Percentiles rank a stretch among this genome's conserved stretches.
phyloP scores from a whole-genome alignment of 2,329 filamentous ascomycete species.

The Fusarium coicis region DNA sequence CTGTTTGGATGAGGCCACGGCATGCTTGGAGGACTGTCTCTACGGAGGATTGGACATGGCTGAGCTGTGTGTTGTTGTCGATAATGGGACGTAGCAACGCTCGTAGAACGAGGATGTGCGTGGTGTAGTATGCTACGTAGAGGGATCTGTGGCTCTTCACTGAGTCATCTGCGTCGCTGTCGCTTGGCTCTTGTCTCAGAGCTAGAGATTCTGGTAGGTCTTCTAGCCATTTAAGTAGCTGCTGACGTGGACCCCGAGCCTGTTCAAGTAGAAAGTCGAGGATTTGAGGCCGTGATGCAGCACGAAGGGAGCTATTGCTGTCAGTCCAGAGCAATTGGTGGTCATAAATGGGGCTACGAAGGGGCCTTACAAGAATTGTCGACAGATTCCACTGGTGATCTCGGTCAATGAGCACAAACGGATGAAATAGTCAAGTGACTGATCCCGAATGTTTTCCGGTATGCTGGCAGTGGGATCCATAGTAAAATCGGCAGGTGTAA shows the following conservation, averaged over 20 bases:
- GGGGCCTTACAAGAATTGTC: conserved; percentile 4
- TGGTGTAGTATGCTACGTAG: conserved; percentile 5
- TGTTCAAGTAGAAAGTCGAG: background rate
- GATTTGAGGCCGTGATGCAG: background rate
- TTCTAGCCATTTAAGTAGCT: background rate
- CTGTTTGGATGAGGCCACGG: background rate
- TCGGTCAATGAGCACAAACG: background rate
- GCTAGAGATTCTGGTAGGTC: background rate
- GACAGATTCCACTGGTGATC: background rate
- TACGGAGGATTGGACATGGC: background rate
- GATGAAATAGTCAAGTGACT: background rate
- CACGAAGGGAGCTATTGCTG: background rate
- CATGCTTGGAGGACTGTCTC: background rate
- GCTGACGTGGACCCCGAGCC: background rate
- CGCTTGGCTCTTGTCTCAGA: background rate
- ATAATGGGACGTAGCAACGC: background rate
- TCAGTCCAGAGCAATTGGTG: fast-evolving
- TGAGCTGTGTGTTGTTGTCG: background rate
- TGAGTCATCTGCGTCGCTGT: background rate
- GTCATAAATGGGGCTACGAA: fast-evolving
- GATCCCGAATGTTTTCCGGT: background rate
- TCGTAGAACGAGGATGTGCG: background rate
- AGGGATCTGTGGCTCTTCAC: conserved; percentile 4
- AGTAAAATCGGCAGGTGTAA: background rate
- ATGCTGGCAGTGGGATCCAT: background rate